Conservation (phyloP, 306 rosid species). For the Senna tora region DNA sequence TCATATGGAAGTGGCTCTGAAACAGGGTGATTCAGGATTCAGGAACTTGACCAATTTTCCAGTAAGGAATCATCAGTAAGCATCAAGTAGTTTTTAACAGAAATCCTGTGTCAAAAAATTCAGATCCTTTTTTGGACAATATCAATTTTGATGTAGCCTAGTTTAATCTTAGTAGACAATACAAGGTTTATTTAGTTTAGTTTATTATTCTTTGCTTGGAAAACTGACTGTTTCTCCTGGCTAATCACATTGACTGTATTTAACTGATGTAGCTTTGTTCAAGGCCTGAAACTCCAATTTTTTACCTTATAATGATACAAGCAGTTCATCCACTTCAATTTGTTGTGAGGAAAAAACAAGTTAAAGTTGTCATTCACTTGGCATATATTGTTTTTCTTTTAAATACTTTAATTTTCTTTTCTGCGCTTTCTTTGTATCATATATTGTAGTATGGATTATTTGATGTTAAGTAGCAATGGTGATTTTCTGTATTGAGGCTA, state of each 20-base stretch:
- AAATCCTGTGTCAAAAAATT: constrained; percentile 26
- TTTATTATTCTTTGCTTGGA: constrained; percentile 43
- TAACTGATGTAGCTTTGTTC: constrained; percentile 33
- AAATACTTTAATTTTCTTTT: too few species aligned
- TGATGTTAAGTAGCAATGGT: too few species aligned
- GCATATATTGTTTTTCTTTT: too few species aligned
- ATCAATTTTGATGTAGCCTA: constrained; percentile 42
- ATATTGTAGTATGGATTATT: too few species aligned
- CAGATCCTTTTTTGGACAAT: constrained; percentile 27
- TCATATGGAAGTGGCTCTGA: constrained; percentile 24
- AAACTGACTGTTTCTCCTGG: constrained; percentile 22
- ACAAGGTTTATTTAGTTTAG: constrained; percentile 25
- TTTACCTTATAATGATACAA: constrained; percentile 29
- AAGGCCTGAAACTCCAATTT: constrained; percentile 20
- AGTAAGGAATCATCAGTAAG: constrained; percentile 21
- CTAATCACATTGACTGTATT: constrained; percentile 31
- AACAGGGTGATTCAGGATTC: constrained; percentile 28
- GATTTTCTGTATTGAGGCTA: too few species aligned
- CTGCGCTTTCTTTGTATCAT: too few species aligned
- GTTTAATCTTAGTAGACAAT: constrained; percentile 22
- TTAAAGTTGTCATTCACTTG: too few species aligned
- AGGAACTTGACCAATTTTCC: background rate
- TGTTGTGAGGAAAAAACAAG: too few species aligned
- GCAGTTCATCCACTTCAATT: background rate
- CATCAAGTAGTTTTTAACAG: constrained; percentile 11